These are phyloP conservation scores for Trametes punicea DNA, from an alignment of 768 basidiomycete species.

Conservation along the genomic window DNA sequence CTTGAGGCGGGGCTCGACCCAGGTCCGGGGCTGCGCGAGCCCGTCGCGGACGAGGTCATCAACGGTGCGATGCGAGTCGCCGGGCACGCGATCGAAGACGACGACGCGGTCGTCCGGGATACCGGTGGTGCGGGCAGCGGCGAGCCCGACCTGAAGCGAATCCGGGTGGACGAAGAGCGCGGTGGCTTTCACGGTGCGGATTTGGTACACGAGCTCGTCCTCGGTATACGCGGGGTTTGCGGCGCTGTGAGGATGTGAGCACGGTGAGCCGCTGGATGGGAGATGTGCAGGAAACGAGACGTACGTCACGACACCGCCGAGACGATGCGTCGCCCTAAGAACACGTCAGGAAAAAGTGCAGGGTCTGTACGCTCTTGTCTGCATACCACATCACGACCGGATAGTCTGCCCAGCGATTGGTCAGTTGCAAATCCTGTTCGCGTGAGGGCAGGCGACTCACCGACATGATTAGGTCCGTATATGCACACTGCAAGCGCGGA, in stretches of 20 bases:
- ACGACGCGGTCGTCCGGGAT: constrained; percentile 25
- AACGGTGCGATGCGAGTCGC: constrained; percentile 35
- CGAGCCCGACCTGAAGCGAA: constrained; percentile 23
- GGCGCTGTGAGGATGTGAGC: constrained; percentile 14
- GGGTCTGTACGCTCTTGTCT: neutral
- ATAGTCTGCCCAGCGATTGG: constrained; percentile 19
- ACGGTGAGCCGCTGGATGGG: neutral
- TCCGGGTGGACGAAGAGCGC: constrained; percentile 26
- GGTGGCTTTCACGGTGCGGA: constrained; percentile 25
- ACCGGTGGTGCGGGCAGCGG: constrained; percentile 24
- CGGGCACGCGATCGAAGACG: constrained; percentile 20
- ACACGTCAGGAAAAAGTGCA: neutral
- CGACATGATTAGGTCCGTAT: constrained; percentile 66
- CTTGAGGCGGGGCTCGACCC: constrained; percentile 47
- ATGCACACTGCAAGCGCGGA: constrained; percentile 44
- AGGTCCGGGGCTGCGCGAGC: constrained; percentile 35
- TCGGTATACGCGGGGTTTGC: constrained; percentile 32
- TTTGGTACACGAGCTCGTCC: constrained; percentile 32
- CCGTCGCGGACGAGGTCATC: constrained; percentile 51
- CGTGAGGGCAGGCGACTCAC: constrained; percentile 11
- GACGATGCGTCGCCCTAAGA: constrained; percentile 45
- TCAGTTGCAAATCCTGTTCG: neutral
- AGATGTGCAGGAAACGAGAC: constrained; percentile 27
- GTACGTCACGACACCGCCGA: constrained; percentile 58
- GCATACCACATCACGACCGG: constrained; percentile 26